Conservation (phyloP, 257 asterid species). For the Gentiana straminea region DNA sequence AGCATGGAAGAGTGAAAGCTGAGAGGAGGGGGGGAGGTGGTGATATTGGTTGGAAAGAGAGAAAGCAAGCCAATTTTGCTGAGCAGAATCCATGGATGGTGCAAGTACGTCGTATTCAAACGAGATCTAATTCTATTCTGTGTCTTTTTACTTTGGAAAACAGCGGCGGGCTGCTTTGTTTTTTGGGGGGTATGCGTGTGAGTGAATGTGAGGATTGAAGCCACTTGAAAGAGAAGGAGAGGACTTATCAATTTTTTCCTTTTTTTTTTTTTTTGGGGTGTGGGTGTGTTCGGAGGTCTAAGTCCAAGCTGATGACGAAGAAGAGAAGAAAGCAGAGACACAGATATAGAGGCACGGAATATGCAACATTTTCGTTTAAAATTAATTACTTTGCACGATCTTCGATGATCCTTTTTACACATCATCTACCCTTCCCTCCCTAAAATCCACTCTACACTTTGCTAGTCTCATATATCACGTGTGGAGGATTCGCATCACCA, state of each 20-base stretch:
- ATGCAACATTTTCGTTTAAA: too few relatives aligned
- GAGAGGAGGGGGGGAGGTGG: slow-evolving; percentile 9
- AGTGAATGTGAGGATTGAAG: not conserved
- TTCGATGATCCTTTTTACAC: slow-evolving; percentile 1
- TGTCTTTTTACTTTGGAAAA: slow-evolving; percentile 35
- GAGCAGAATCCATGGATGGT: slow-evolving; percentile 34
- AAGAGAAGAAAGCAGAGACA: slow-evolving; percentile 2
- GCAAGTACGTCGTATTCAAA: too few relatives aligned
- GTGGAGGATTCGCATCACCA: not conserved
- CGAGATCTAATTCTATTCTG: too few relatives aligned
- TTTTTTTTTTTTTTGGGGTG: too few relatives aligned
- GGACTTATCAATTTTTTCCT: not conserved
- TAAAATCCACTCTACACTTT: not conserved
- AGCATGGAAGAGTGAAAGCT: slow-evolving; percentile 35
- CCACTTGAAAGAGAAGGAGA: not conserved
- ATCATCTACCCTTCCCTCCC: not conserved
- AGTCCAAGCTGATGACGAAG: not conserved
- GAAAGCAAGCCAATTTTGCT: slow-evolving; percentile 74
- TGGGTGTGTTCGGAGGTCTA: not conserved
- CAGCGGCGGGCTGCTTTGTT: slow-evolving; percentile 18
- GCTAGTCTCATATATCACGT: not conserved
- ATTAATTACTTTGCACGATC: slow-evolving; percentile 9
- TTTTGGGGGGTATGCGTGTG: not conserved
- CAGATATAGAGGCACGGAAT: slow-evolving; percentile 16
- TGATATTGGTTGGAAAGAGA: slow-evolving; percentile 54